Percentiles rank a stretch among this genome's conserved stretches.
These are phyloP conservation scores for Plasmodium gaboni DNA, from an alignment of 169 alveolate species.

Conservation along the genomic window DNA sequence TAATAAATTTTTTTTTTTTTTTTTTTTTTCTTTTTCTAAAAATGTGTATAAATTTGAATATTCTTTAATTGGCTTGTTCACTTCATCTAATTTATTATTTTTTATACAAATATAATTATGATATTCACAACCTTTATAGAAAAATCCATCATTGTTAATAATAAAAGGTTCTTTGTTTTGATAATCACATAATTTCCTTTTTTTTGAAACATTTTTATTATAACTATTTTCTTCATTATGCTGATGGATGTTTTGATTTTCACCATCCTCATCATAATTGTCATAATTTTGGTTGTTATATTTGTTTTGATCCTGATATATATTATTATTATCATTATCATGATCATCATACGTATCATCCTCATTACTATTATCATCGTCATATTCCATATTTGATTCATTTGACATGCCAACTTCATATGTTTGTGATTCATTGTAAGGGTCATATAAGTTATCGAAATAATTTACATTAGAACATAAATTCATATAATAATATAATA, in stretches of 20 bases:
- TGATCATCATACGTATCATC: no score
- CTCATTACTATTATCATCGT: background rate
- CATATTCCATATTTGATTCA: background rate
- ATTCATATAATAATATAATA: conserved; percentile 74
- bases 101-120: conserved; percentile 49
- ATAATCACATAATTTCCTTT: background rate
- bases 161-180: conserved; percentile 1
- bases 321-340: background rate
- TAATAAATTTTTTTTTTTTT: background rate
- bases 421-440: background rate
- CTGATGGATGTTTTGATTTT: no score
- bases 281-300: background rate
- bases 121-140: conserved; percentile 8
- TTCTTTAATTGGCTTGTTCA: conserved; percentile 43
- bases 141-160: conserved; percentile 19
- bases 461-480: conserved; percentile 17
- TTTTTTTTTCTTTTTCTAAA: background rate
- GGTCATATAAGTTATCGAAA: conserved; percentile 25
- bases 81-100: conserved; percentile 54
- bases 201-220: background rate
- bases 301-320: background rate
- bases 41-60: background rate
- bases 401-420: background rate
- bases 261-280: no score
- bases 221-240: no score